Evolutionary conservation across 306 rosid species (phyloP), one percentile per base, ranked within the genome.

Genomic region (Quercus gilva): DNA sequence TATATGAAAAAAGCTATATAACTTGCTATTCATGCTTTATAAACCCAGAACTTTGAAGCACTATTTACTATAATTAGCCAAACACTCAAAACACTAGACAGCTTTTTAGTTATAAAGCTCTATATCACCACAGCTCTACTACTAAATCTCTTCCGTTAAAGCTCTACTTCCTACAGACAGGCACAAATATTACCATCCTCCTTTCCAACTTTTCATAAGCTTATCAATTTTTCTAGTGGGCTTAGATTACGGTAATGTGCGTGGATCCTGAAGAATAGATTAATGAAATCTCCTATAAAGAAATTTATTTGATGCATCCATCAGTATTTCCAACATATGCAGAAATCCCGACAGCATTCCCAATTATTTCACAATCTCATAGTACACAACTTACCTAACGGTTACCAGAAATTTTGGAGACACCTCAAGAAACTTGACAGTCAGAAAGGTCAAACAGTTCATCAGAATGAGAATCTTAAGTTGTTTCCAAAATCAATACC

Each of bases 241-340:
- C 63, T 61, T 49, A 28, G 71, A 80, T 74, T 74, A 67, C 55
- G 21, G 23, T 41, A 70, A 43, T 25, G 29, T 6, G 45, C 13
- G 76, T 13, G 52, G 70, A 75, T 79, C 51, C 26, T 64, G 55
- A 55, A 45, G 20, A 15, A 64, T 3, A 84, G 71, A 28, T 37
- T 4, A 35, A 26, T 55, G 23, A 49, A 75, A 26, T 41, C 26
- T 63, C 68, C 26, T 35, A 29, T 25, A 13, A 5, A 33, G 15
- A 31, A 76, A 60, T 17, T 20, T 26, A 5, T 59, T 4, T 21
- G 37, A 69, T 6, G 14, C 2, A 31, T 23, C 45, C 19, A 57
- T 74, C 29, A 78, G 53, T 19, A 59, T 51, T 74, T 15, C 55
- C 72, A 20, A 55, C 23, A 60, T n/a, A 43, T 20, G 75, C 68